These are phyloP conservation scores for Strobilomyces confusus DNA, from an alignment of 768 basidiomycete genomes.

Conservation along the genomic window DNA sequence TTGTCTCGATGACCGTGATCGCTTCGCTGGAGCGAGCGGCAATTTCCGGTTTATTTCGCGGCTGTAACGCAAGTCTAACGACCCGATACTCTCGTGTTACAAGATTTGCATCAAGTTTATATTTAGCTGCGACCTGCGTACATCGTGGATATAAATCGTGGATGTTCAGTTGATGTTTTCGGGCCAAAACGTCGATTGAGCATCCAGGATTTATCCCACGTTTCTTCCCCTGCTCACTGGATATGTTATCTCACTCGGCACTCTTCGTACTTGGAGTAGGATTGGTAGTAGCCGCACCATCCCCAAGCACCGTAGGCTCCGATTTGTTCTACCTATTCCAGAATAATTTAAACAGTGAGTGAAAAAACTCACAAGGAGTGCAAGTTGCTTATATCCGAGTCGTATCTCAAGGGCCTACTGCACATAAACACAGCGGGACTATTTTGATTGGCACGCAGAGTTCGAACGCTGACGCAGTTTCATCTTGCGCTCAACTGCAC, in stretches of 20 bases:
- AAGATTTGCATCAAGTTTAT: too few relatives aligned
- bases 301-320: conserved; percentile 1
- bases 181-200: too few relatives aligned
- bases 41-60: too few relatives aligned
- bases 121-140: too few relatives aligned
- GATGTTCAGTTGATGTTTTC: too few relatives aligned
- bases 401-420: background rate
- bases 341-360: conserved; percentile 13
- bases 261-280: background rate
- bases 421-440: conserved; percentile 4
- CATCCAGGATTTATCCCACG: too few relatives aligned
- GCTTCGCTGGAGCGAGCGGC: too few relatives aligned
- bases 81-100: too few relatives aligned
- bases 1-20: too few relatives aligned
- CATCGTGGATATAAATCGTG: too few relatives aligned
- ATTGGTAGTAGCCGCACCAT: background rate
- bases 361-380: background rate
- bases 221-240: background rate
- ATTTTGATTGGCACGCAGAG: conserved; percentile 1
- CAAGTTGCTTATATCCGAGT: background rate
- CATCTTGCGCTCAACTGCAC: conserved; percentile 5
- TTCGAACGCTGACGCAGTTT: conserved; percentile 2
- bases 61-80: too few relatives aligned
- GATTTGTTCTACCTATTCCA: conserved; percentile 10
- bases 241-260: background rate